Conservation (phyloP, 179 eudicot genomes). For the Actinidia chinensis region DNA sequence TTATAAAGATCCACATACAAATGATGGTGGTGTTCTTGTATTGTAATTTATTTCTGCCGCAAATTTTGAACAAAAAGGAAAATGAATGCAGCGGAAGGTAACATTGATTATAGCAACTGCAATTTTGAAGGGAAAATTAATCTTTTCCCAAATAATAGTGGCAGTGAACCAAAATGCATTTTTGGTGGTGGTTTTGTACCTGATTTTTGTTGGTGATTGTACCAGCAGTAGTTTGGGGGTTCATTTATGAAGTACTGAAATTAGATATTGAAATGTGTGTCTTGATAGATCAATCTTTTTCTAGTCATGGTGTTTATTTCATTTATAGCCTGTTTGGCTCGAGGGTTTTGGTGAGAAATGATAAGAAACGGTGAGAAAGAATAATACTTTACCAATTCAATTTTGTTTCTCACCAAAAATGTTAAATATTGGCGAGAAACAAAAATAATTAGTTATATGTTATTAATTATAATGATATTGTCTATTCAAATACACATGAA, state of each 20-base stretch:
- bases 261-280: not conserved
- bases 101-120: not conserved
- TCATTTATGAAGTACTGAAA: not conserved
- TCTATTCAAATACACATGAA: too few species aligned
- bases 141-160: too few species aligned
- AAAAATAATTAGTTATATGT: too few species aligned
- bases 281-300: not conserved
- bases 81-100: not conserved
- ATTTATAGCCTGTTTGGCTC: too few species aligned
- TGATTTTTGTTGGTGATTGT: too few species aligned
- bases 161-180: not conserved
- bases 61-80: not conserved
- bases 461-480: too few species aligned
- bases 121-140: not conserved
- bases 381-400: not conserved
- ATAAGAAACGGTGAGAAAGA: not conserved
- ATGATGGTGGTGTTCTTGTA: not conserved
- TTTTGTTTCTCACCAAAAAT: not conserved
- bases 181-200: not conserved
- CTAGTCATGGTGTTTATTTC: not conserved
- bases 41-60: not conserved
- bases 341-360: not conserved
- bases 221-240: not conserved
- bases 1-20: not conserved
- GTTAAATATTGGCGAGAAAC: not conserved